Evolutionary conservation across 2,329 filamentous ascomycete genomes (phyloP).

Genomic region (Hypoxylon sp.): DNA sequence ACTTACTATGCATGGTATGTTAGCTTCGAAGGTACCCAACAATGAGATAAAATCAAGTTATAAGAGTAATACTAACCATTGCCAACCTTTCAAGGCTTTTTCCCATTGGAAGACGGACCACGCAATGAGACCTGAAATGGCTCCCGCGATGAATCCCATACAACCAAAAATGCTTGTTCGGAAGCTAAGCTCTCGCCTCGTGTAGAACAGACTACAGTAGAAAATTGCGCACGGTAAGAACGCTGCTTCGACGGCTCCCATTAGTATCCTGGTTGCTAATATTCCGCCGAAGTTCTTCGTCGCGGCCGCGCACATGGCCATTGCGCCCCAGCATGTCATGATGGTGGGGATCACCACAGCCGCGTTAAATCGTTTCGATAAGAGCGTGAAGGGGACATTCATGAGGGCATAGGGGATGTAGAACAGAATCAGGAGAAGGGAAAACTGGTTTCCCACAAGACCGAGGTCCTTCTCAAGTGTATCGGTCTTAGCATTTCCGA

Average conservation of each 20-base stretch:
- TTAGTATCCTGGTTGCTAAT: conserved; percentile 45
- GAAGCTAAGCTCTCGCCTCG: conserved; percentile 40
- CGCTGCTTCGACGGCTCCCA: conserved; percentile 50
- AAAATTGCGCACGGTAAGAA: conserved; percentile 50
- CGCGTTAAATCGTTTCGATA: conserved; percentile 50
- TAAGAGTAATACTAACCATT: conserved; percentile 17
- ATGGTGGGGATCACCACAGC: conserved; percentile 50
- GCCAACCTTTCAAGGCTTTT: conserved; percentile 27
- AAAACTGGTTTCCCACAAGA: conserved; percentile 53
- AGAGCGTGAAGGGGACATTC: conserved; percentile 49
- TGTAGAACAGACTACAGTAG: conserved; percentile 51
- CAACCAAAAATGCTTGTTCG: conserved; percentile 42
- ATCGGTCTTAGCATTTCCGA: conserved; percentile 55
- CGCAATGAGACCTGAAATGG: conserved; percentile 47
- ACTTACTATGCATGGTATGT: conserved; percentile 10
- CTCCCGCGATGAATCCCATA: conserved; percentile 46
- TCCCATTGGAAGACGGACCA: conserved; percentile 49
- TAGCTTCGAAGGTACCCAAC: background rate
- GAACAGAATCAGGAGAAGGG: conserved; percentile 54
- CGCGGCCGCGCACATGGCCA: conserved; percentile 47
- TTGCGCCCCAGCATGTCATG: conserved; percentile 50
- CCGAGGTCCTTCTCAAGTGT: conserved; percentile 51
- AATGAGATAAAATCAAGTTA: background rate
- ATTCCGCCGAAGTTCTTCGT: conserved; percentile 47
- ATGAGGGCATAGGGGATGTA: conserved; percentile 53